Conservation (phyloP, 345 rosid genomes). For the Lumnitzera racemosa region DNA sequence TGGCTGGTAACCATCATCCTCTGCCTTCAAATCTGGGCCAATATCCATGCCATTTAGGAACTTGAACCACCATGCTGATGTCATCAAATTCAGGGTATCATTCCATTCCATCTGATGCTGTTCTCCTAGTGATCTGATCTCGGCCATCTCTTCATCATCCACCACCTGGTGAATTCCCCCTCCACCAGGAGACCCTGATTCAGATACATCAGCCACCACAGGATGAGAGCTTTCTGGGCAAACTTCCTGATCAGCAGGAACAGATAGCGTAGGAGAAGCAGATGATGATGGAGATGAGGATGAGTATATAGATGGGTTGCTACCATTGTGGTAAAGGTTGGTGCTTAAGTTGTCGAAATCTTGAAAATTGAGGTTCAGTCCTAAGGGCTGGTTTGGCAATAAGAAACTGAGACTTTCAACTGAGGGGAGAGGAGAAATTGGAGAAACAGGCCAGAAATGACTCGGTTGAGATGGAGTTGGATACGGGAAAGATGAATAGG, state of each 20-base stretch:
- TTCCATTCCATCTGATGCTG: slow-evolving; percentile 77
- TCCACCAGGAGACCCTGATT: slow-evolving; percentile 19
- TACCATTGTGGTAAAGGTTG: slow-evolving; percentile 32
- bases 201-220: slow-evolving; percentile 17
- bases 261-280: slow-evolving; percentile 26
- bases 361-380: slow-evolving; percentile 58
- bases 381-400: slow-evolving; percentile 17
- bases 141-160: slow-evolving; percentile 64
- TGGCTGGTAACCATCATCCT: slow-evolving; percentile 51
- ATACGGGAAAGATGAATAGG: slow-evolving; percentile 8
- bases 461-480: slow-evolving; percentile 12
- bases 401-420: slow-evolving; percentile 11
- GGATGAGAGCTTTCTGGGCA: slow-evolving; percentile 18
- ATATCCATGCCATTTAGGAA: slow-evolving; percentile 52
- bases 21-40: slow-evolving; percentile 29
- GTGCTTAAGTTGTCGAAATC: slow-evolving; percentile 65
- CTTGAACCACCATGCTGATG: slow-evolving; percentile 78
- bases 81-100: slow-evolving; percentile 58
- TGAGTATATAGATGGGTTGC: slow-evolving; percentile 19
- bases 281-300: slow-evolving; percentile 37
- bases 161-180: slow-evolving; percentile 46
- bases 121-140: slow-evolving; percentile 74
- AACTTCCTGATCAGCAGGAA: slow-evolving; percentile 11
- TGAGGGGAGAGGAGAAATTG: slow-evolving; percentile 8
- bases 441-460: slow-evolving; percentile 38